Evolutionary conservation across 2,329 filamentous ascomycete species (phyloP), one percentile per base, ranked within the genome.

Genomic region (Penicillium sumatraense): DNA sequence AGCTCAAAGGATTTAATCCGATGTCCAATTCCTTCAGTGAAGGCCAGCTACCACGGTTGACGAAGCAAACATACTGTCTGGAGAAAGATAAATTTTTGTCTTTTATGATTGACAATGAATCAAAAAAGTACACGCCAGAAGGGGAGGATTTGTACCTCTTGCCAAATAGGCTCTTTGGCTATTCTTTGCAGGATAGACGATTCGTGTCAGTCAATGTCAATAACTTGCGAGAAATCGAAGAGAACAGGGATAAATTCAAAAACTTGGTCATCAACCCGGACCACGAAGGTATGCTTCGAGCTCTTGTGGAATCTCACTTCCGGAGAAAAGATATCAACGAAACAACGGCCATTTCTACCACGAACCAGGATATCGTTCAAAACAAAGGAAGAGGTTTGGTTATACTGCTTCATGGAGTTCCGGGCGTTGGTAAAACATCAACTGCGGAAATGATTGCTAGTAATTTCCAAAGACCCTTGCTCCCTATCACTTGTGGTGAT

Each of bases 401-500:
- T 9, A 52, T 52, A 36, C 26, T 52, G 5, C 23, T 52, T 2
- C 40, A 52, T 20, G 49, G 49, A 26, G 40, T 31, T 26, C 49
- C 49, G 3, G 49, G 49, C 2, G 49, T 52, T 13, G 49, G 49
- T 11, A 52, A 52, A 23, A 52, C 49, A 27, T 29, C 49, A 1
- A 52, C 49, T 9, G 49, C 49, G 10, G 49, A 52, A 20, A 20
- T 23, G 18, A 31, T 52, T 20, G 49, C 49, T 1, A 26, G 26
- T 8, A 23, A 9, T 7, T 35, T 16, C 9, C 16, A 27, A 3
- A 45, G 33, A 26, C 49, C 49, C n/a, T 16, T 52, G 2, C 38
- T 52, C 8, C 27, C 29, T 8, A 46, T 52, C 21, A 52, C 49
- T 11, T 52, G 49, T 52, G 49, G 49, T 2, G 18, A 52, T 27